Conservation (phyloP, 768 basidiomycete genomes). For the Inosperma sp. region DNA sequence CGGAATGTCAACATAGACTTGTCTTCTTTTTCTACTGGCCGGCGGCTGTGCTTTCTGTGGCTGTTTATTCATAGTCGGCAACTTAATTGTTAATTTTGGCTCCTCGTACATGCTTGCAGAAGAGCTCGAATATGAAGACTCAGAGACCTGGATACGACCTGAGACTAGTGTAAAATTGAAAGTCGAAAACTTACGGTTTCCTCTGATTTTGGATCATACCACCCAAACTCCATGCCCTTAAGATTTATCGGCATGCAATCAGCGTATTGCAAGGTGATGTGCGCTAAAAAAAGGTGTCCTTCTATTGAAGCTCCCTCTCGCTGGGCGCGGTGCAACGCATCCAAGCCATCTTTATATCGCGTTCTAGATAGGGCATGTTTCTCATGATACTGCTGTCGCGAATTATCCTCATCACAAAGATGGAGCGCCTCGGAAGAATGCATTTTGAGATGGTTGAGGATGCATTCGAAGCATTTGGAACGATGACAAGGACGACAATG, state of each 20-base stretch:
- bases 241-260: constrained; percentile 45
- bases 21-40: background rate
- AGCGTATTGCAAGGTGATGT: constrained; percentile 45
- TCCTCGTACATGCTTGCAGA: background rate
- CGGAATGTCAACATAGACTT: constrained; percentile 14
- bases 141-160: background rate
- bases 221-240: constrained; percentile 44
- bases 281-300: constrained; percentile 34
- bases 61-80: background rate
- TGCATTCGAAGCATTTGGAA: constrained; percentile 36
- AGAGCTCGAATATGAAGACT: background rate
- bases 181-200: constrained; percentile 2
- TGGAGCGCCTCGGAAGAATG: constrained; percentile 40
- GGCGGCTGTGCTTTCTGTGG: background rate
- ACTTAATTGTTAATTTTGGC: background rate
- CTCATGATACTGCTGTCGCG: constrained; percentile 30
- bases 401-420: constrained; percentile 22
- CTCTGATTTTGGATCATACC: constrained; percentile 47
- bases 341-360: constrained; percentile 17
- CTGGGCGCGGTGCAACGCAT: constrained; percentile 19
- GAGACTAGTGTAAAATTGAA: background rate
- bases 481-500: constrained; percentile 40
- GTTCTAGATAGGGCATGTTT: constrained; percentile 23
- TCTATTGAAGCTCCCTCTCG: constrained; percentile 33
- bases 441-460: constrained; percentile 28